phyloP scores from a whole-genome alignment of 768 basidiomycete species.

The Suillus hirtellus region DNA sequence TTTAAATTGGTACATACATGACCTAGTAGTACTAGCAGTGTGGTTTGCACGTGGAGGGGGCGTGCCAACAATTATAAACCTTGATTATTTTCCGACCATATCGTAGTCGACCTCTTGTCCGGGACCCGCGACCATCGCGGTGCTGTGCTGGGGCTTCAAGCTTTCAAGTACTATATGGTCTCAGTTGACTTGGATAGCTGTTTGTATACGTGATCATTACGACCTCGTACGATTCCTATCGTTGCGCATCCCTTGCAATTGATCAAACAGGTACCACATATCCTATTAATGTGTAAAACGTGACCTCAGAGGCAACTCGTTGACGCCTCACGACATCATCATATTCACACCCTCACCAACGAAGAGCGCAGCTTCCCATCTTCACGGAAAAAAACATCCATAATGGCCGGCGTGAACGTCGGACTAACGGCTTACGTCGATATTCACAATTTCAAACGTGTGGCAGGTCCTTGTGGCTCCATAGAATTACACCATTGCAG shows the following conservation, averaged over 20 bases:
- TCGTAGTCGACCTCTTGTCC: background rate
- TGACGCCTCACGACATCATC: background rate
- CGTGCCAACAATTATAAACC: background rate
- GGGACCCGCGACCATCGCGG: background rate
- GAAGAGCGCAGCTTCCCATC: background rate
- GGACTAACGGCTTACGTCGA: background rate
- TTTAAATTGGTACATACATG: slow-evolving; percentile 1
- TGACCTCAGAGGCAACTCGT: background rate
- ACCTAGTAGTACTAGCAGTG: background rate
- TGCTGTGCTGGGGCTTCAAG: background rate
- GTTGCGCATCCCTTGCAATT: background rate
- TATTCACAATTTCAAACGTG: background rate
- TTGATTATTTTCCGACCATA: slow-evolving; percentile 1
- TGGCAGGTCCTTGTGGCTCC: background rate
- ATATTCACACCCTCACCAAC: background rate
- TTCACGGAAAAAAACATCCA: background rate
- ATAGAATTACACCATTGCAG: background rate
- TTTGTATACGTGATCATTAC: background rate
- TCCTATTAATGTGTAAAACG: background rate
- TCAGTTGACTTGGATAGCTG: background rate
- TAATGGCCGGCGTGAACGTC: background rate
- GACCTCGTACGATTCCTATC: background rate
- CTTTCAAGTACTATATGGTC: background rate
- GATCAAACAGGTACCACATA: background rate
- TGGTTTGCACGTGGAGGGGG: background rate